Percentiles rank a stretch among this genome's conserved stretches.
phyloP scores from a whole-genome alignment of 116 monocot species.

The Papilionanthe hybrid region DNA sequence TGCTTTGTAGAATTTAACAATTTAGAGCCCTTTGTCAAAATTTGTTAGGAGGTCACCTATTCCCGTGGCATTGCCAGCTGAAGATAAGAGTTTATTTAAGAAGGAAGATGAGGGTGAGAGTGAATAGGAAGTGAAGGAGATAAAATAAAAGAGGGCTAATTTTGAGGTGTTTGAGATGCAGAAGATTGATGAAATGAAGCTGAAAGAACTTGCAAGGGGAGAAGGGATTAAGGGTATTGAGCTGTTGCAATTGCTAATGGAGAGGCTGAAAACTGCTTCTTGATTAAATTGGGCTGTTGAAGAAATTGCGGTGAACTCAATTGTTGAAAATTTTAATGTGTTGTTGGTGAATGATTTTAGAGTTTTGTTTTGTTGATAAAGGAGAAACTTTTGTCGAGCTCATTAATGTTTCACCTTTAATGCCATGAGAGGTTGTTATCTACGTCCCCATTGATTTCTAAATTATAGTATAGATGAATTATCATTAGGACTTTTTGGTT shows the following conservation, averaged over 20 bases:
- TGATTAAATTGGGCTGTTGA: not conserved
- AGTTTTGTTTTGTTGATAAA: too few species aligned
- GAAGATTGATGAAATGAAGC: conserved; percentile 48
- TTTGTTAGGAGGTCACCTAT: conserved; percentile 68
- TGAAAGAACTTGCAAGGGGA: conserved; percentile 61
- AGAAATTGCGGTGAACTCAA: too few species aligned
- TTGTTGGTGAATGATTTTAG: too few species aligned
- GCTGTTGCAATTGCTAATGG: conserved; percentile 46
- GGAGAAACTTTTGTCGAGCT: too few species aligned
- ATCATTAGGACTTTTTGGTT: too few species aligned
- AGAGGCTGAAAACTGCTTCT: conserved; percentile 12
- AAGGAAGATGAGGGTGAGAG: not conserved
- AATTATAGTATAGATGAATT: too few species aligned
- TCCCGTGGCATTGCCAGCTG: conserved; percentile 3
- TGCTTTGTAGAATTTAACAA: conserved; percentile 3
- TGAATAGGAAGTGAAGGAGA: not conserved
- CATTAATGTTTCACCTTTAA: too few species aligned
- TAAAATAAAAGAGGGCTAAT: not conserved
- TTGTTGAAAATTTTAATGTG: too few species aligned
- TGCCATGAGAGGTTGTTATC: too few species aligned
- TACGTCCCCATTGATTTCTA: too few species aligned
- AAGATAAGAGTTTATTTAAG: not conserved
- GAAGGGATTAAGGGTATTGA: conserved; percentile 58
- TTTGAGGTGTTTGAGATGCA: conserved; percentile 5
- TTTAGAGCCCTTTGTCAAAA: conserved; percentile 42